Conservation (phyloP, 2,329 filamentous ascomycete genomes). For the Bipolaris zeicola region DNA sequence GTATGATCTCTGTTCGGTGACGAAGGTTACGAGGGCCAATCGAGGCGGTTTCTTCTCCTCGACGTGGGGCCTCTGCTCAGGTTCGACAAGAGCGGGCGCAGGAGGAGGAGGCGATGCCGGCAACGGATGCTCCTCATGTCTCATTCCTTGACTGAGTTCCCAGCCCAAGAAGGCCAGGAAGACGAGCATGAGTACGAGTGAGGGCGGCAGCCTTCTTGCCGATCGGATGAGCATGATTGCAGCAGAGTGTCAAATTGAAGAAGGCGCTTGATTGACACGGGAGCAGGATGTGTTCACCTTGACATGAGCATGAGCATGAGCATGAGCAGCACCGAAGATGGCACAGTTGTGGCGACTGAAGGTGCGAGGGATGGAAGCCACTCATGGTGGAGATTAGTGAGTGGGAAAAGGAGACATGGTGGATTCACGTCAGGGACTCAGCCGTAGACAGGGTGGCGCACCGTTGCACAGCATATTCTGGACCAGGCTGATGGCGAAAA, state of each 20-base stretch:
- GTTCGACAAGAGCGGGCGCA: not conserved
- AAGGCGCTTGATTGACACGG: not conserved
- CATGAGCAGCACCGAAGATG: slow-evolving; percentile 3
- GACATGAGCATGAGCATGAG: slow-evolving; percentile 10
- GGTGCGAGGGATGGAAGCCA: slow-evolving; percentile 22
- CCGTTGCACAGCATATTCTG: not conserved
- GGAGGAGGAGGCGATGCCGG: slow-evolving; percentile 9
- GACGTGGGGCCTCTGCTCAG: slow-evolving; percentile 1
- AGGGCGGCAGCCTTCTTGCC: slow-evolving; percentile 26
- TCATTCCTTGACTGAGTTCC: slow-evolving; percentile 34
- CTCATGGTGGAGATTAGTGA: slow-evolving; percentile 25
- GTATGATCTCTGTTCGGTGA: slow-evolving; percentile 46
- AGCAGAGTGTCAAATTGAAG: not conserved
- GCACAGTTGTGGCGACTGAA: slow-evolving; percentile 21
- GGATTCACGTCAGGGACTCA: slow-evolving; percentile 9
- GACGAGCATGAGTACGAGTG: slow-evolving; percentile 31
- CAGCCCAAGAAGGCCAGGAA: slow-evolving; percentile 41
- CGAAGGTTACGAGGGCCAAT: slow-evolving; percentile 46
- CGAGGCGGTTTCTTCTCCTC: slow-evolving; percentile 26
- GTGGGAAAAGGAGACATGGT: slow-evolving; percentile 17
- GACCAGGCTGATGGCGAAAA: not conserved
- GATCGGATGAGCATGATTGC: slow-evolving; percentile 37
- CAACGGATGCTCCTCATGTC: slow-evolving; percentile 21
- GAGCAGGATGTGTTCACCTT: slow-evolving; percentile 1
- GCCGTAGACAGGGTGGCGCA: not conserved